Percentiles rank a stretch among this genome's conserved stretches.
Evolutionary conservation across 2,329 filamentous ascomycete species (phyloP).

Genomic region (Drechmeria coniospora): DNA sequence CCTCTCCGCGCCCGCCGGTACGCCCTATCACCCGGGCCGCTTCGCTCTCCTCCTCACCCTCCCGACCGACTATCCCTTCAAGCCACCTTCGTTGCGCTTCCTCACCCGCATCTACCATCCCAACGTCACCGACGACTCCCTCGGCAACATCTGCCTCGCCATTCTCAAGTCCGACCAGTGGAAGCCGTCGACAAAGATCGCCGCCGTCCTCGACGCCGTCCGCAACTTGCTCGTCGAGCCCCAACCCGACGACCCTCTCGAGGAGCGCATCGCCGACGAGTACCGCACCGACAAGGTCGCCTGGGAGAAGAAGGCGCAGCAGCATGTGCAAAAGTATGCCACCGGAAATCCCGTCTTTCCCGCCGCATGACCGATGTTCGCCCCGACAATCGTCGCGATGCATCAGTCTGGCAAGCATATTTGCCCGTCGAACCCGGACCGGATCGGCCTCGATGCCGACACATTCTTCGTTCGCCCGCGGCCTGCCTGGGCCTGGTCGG

Average conservation of each 20-base stretch:
- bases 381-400: too few species aligned
- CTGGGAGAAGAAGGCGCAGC: slow-evolving; percentile 60
- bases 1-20: slow-evolving; percentile 27
- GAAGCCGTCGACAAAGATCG: slow-evolving; percentile 74
- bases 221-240: slow-evolving; percentile 62
- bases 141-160: slow-evolving; percentile 72
- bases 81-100: slow-evolving; percentile 67
- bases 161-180: slow-evolving; percentile 76
- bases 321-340: slow-evolving; percentile 64
- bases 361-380: background rate
- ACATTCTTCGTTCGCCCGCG: too few species aligned
- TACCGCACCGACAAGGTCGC: slow-evolving; percentile 50
- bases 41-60: slow-evolving; percentile 62
- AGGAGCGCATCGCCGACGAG: slow-evolving; percentile 73
- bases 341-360: slow-evolving; percentile 24
- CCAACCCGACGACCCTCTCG: slow-evolving; percentile 78
- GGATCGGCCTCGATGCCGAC: too few species aligned
- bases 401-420: too few species aligned
- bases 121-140: slow-evolving; percentile 77
- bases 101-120: slow-evolving; percentile 88
- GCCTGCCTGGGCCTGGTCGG: too few species aligned
- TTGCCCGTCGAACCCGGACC: too few species aligned
- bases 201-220: slow-evolving; percentile 62
- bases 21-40: slow-evolving; percentile 45
- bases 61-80: slow-evolving; percentile 77